Evolutionary conservation across 2,329 filamentous ascomycete genomes (phyloP).

Genomic region (Aspergillus sojae): DNA sequence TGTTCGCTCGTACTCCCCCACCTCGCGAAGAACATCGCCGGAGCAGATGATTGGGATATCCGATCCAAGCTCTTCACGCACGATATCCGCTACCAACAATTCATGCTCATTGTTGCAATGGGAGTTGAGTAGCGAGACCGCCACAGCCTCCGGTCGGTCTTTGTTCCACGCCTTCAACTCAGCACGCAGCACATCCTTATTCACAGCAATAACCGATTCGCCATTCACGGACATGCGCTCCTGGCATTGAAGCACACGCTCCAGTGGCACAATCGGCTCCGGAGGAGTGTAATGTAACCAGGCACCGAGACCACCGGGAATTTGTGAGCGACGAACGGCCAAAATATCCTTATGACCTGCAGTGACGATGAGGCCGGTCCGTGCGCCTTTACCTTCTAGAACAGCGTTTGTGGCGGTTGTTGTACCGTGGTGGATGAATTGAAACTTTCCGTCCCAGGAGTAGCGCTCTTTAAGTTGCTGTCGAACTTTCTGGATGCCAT

Average conservation of each 20-base stretch:
- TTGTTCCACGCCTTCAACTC: conserved; percentile 42
- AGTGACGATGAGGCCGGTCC: conserved; percentile 51
- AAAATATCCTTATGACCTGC: conserved; percentile 55
- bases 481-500: conserved; percentile 49
- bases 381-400: conserved; percentile 54
- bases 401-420: conserved; percentile 55
- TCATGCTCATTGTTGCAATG: conserved; percentile 51
- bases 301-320: conserved; percentile 54
- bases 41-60: conserved; percentile 50
- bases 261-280: conserved; percentile 52
- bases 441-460: conserved; percentile 49
- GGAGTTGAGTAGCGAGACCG: conserved; percentile 52
- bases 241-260: conserved; percentile 49
- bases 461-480: conserved; percentile 42
- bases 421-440: conserved; percentile 55
- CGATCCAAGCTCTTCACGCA: conserved; percentile 48
- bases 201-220: conserved; percentile 43
- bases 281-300: conserved; percentile 55
- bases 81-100: conserved; percentile 38
- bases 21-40: conserved; percentile 50
- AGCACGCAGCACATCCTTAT: conserved; percentile 42
- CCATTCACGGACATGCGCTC: conserved; percentile 51
- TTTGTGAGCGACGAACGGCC: conserved; percentile 51
- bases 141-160: conserved; percentile 49
- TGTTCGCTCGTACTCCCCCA: conserved; percentile 54